These are phyloP conservation scores for Ilex aquifolium DNA, from an alignment of 257 asterid genomes.

Conservation along the genomic window DNA sequence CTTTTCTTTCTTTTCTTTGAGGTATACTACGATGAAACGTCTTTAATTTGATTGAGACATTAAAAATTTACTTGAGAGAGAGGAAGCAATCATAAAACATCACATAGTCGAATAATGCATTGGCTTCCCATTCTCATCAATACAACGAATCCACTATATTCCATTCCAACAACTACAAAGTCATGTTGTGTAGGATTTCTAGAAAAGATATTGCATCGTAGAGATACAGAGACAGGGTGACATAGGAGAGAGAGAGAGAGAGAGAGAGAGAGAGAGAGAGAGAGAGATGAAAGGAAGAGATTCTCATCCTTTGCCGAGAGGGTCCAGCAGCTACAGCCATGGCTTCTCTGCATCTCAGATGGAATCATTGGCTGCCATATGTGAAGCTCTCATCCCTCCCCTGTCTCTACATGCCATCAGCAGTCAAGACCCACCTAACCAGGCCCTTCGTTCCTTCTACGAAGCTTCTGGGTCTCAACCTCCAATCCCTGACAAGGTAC, in stretches of 20 bases:
- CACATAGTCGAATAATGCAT: too few relatives aligned
- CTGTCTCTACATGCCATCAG: slow-evolving; percentile 15
- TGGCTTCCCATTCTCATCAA: too few relatives aligned
- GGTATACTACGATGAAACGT: too few relatives aligned
- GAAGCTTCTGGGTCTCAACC: slow-evolving; percentile 33
- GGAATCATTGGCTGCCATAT: slow-evolving; percentile 55
- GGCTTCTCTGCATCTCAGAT: slow-evolving; percentile 72
- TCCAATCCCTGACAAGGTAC: slow-evolving; percentile 59
- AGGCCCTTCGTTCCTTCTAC: slow-evolving; percentile 27
- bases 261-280: not conserved
- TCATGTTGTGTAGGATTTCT: too few relatives aligned
- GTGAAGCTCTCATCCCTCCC: slow-evolving; percentile 72
- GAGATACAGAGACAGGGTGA: not conserved
- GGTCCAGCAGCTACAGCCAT: slow-evolving; percentile 49
- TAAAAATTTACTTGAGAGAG: too few relatives aligned
- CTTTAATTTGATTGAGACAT: too few relatives aligned
- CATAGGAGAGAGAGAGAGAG: not conserved
- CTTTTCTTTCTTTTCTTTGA: too few relatives aligned
- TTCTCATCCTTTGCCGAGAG: slow-evolving; percentile 38
- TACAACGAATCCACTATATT: too few relatives aligned
- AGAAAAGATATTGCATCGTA: not conserved
- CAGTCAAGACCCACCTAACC: slow-evolving; percentile 4
- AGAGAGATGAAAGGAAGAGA: slow-evolving; percentile 16
- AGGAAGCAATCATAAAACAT: too few relatives aligned
- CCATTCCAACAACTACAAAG: too few relatives aligned